Evolutionary conservation across 345 rosid species (phyloP).

Genomic region (Hibiscus trionum): DNA sequence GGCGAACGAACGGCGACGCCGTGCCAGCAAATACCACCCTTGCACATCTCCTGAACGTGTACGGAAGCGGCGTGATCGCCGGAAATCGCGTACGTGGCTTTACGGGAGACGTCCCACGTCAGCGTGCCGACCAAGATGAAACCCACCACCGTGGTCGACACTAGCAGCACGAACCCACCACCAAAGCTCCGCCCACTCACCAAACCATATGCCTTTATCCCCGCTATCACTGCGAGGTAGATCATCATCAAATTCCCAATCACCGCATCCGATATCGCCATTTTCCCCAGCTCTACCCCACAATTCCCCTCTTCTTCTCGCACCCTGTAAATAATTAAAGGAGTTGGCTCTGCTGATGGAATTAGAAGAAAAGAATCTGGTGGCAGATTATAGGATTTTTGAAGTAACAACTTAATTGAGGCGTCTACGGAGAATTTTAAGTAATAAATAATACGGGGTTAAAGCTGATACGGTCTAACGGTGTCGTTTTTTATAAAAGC

Average conservation of each 20-base stretch:
- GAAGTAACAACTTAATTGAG: neutral
- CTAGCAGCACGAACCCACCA: constrained; percentile 58
- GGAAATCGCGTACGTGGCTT: constrained; percentile 60
- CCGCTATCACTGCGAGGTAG: constrained; percentile 73
- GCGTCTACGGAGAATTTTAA: neutral
- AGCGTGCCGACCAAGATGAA: constrained; percentile 59
- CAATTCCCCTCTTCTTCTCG: no score
- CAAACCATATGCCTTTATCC: constrained; percentile 57
- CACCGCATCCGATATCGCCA: constrained; percentile 87
- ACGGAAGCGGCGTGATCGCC: constrained; percentile 33
- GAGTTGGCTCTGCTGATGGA: neutral
- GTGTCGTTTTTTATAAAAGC: neutral
- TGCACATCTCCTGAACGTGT: constrained; percentile 61
- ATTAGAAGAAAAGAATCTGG: neutral
- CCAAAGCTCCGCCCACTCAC: constrained; percentile 55
- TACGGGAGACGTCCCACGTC: constrained; percentile 84
- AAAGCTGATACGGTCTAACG: neutral
- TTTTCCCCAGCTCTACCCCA: constrained; percentile 12
- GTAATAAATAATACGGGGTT: neutral
- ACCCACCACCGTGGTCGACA: constrained; percentile 58
- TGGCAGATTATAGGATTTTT: neutral
- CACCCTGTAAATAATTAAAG: no score
- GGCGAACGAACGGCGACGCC: constrained; percentile 92
- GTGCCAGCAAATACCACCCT: constrained; percentile 98
- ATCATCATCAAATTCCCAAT: constrained; percentile 73